phyloP scores from a whole-genome alignment of 139 green algal genomes.

The Edaphochlamys debaryana region DNA sequence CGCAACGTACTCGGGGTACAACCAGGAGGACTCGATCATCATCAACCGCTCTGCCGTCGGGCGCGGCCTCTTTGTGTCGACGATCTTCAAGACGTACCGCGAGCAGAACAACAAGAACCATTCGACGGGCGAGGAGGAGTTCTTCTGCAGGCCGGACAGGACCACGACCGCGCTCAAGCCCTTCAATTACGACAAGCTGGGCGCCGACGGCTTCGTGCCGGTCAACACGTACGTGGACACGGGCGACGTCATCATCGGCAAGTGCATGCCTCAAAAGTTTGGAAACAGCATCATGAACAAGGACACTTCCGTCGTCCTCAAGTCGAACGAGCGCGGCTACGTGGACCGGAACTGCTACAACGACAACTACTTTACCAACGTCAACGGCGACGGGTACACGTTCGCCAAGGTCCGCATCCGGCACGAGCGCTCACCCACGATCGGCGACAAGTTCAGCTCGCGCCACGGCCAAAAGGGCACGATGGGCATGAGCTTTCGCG shows the following conservation, averaged over 20 bases:
- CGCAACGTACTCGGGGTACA: slow-evolving; percentile 73
- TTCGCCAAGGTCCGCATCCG: slow-evolving; percentile 37
- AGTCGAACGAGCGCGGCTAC: slow-evolving; percentile 18
- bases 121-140: slow-evolving; percentile 51
- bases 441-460: slow-evolving; percentile 28
- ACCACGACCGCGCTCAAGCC: not conserved
- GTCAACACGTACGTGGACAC: slow-evolving; percentile 30
- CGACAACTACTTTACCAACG: slow-evolving; percentile 28
- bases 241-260: slow-evolving; percentile 51
- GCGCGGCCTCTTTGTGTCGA: slow-evolving; percentile 67
- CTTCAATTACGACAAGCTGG: slow-evolving; percentile 75
- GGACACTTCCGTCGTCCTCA: slow-evolving; percentile 16
- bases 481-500: not conserved
- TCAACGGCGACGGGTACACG: slow-evolving; percentile 28
- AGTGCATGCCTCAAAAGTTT: slow-evolving; percentile 43
- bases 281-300: slow-evolving; percentile 4
- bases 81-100: slow-evolving; percentile 64
- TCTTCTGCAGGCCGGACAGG: slow-evolving; percentile 59
- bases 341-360: slow-evolving; percentile 13
- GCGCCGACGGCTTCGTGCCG: slow-evolving; percentile 61
- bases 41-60: slow-evolving; percentile 65
- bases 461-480: slow-evolving; percentile 49
- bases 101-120: slow-evolving; percentile 47
- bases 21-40: slow-evolving; percentile 79
- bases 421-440: not conserved